These are phyloP conservation scores for Mallotus nudiflorus DNA, from an alignment of 345 rosid species.

Conservation along the genomic window DNA sequence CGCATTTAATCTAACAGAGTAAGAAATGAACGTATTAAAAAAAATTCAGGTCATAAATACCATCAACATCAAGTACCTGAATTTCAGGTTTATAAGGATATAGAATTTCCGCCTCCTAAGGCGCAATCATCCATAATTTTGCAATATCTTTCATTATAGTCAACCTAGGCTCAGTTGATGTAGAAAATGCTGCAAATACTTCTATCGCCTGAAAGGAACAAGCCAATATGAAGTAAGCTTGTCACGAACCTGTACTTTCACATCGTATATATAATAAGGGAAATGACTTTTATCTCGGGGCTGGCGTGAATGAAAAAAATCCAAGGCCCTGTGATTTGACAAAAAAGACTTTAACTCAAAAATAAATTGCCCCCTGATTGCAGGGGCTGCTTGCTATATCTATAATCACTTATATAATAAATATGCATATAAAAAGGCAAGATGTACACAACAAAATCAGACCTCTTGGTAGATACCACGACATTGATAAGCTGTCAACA, in stretches of 20 bases:
- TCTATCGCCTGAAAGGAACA: conserved; percentile 68
- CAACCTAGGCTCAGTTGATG: conserved; percentile 51
- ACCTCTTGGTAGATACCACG: conserved; percentile 77
- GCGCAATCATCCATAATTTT: conserved; percentile 58
- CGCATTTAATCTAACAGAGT: conserved; percentile 43
- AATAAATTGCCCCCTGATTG: too few species aligned
- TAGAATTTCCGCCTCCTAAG: conserved; percentile 37
- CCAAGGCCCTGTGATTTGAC: too few species aligned
- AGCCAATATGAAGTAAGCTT: conserved; percentile 3
- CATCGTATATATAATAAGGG: too few species aligned
- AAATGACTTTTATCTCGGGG: too few species aligned
- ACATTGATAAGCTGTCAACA: conserved; percentile 50
- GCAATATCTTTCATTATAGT: conserved; percentile 57
- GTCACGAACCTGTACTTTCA: too few species aligned
- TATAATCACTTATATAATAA: too few species aligned
- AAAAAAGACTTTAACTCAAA: too few species aligned
- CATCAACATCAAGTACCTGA: conserved; percentile 65
- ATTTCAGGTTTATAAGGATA: conserved; percentile 65
- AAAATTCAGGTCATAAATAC: background rate
- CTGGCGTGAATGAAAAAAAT: too few species aligned
- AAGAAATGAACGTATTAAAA: conserved; percentile 18
- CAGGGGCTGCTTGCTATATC: too few species aligned
- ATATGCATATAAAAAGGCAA: background rate
- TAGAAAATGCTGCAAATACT: conserved; percentile 64
- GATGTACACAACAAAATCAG: conserved; percentile 7